Conservation (phyloP, 345 rosid species). For the Euphorbia peplus region DNA sequence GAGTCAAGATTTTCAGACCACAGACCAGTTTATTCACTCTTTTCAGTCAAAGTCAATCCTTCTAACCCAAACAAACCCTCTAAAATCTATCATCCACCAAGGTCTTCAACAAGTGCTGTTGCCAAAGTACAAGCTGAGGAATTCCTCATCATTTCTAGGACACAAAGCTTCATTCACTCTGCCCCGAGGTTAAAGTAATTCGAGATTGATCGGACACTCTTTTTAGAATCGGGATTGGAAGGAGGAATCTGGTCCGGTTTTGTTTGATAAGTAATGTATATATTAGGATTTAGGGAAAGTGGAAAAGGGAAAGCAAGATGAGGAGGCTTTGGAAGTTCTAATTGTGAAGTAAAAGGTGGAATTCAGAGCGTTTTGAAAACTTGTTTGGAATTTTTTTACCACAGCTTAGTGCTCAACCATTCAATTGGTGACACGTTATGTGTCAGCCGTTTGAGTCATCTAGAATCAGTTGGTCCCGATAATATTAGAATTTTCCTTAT, state of each 20-base stretch:
- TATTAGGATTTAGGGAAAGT: neutral
- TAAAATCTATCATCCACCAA: constrained; percentile 18
- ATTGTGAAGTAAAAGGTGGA: neutral
- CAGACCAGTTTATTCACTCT: constrained; percentile 79
- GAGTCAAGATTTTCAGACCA: constrained; percentile 96
- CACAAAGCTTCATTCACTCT: constrained; percentile 45
- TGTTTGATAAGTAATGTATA: neutral
- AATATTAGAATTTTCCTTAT: too few species aligned
- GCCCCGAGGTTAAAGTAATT: constrained; percentile 27
- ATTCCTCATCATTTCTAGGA: constrained; percentile 47
- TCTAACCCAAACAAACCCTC: constrained; percentile 18
- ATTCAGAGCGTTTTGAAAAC: neutral
- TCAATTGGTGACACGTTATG: too few species aligned
- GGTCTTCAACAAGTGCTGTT: constrained; percentile 36
- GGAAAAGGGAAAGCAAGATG: neutral
- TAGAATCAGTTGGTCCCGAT: too few species aligned
- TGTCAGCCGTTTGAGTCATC: too few species aligned
- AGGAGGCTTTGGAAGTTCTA: neutral
- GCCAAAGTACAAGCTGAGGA: constrained; percentile 87
- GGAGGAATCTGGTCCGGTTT: neutral
- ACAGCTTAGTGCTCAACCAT: too few species aligned
- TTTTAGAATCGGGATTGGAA: too few species aligned
- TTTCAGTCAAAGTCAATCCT: constrained; percentile 51
- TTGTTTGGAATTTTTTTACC: too few species aligned
- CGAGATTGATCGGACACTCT: neutral